Base-by-base conservation (phyloP, 345 rosid species). In the Aquilaria sinensis region DNA sequence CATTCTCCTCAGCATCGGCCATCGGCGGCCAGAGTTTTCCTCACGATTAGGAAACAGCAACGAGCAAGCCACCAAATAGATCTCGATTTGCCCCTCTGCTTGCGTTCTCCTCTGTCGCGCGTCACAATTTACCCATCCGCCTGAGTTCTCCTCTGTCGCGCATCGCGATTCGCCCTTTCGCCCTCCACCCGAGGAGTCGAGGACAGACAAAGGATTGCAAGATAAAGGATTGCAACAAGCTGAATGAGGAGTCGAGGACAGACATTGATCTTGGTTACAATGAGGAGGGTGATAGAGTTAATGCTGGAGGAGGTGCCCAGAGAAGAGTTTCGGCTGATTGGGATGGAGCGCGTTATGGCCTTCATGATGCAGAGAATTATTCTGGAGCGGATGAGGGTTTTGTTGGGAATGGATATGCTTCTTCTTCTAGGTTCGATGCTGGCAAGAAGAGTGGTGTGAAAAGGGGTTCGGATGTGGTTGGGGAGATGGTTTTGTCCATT, bases 401-500 rank as follows among this genome's bases (percentile, higher is more conserved):
- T 9, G 67, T 47, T 41, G 57, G 66, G 41, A 79, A 76, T 72
- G 83, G 72, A 3, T 51, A 43, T 64, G 77, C 67, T 59, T 70
- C 80, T 49, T 63, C 74, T 12, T 71, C 76, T 49, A 77, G 81
- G 60, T 69, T 62, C 23, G 67, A 67, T 56, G 68, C 64, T 1
- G 75, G 68, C 61, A 74, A 66, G 63, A 75, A 56, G 72, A 74
- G 61, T 52, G 66, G 62, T 60, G 70, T 64, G 50, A 78, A 71
- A 61, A 78, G 68, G 62, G 81, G 59, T 59, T 37, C 58, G 5
- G 87, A 79, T 61, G 80, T 89, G 2, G 33, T 83, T 31, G 71
- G 73, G n/a, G 87, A 83, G 66, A 64, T 85, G 67, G 91, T 75
- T 33, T 73, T 85, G 23, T 81, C 95, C 2, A 74, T 85, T 33